These are phyloP conservation scores for Zanthoxylum bungeanum DNA, from an alignment of 345 rosid genomes.

Conservation along the genomic window DNA sequence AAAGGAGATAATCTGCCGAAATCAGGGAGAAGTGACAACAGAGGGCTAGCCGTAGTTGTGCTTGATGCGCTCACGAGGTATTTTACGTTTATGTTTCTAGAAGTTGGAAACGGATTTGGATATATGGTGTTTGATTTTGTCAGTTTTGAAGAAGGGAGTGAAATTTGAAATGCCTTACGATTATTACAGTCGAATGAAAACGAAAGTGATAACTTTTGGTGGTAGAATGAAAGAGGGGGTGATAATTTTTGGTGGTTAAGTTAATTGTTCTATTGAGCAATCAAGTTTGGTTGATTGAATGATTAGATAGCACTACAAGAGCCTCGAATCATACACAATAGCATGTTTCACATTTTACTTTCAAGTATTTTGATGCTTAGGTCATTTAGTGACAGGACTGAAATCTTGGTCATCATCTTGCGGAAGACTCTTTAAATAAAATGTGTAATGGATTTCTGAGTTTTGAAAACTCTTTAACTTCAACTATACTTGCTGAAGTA, in stretches of 20 bases:
- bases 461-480: background rate
- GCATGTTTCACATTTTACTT: too few relatives aligned
- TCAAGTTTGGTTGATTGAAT: too few relatives aligned
- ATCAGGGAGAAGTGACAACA: conserved; percentile 61
- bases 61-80: conserved; percentile 84
- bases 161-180: background rate
- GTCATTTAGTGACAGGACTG: too few relatives aligned
- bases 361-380: too few relatives aligned
- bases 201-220: too few relatives aligned
- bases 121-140: background rate
- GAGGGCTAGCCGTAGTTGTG: conserved; percentile 78
- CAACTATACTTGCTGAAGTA: too few relatives aligned
- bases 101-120: background rate
- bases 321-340: too few relatives aligned
- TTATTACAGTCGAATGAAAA: background rate
- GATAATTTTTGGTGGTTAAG: background rate
- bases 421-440: too few relatives aligned
- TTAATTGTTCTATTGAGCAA: too few relatives aligned
- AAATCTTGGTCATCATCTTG: too few relatives aligned
- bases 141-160: background rate
- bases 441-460: background rate
- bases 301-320: too few relatives aligned
- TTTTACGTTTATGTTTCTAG: background rate
- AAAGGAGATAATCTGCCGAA: conserved; percentile 78
- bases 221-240: too few relatives aligned